phyloP scores from a whole-genome alignment of 768 basidiomycete species.

The Tulasnella sp. region DNA sequence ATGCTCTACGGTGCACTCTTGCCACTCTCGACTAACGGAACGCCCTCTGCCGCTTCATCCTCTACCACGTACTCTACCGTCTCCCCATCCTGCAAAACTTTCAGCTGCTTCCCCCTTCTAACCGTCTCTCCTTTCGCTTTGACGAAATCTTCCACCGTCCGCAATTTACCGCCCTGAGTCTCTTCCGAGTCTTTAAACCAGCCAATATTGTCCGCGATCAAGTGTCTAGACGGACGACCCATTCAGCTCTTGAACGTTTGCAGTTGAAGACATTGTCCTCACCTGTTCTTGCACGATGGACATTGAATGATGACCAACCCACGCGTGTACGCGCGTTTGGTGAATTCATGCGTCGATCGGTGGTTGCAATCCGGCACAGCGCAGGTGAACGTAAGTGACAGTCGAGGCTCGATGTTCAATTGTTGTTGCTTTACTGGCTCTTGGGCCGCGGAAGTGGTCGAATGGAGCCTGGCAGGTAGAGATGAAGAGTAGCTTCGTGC shows the following conservation, averaged over 20 bases:
- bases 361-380: conserved; percentile 63
- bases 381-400: conserved; percentile 81
- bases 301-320: conserved; percentile 91
- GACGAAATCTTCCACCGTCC: conserved; percentile 78
- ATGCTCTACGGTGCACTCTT: not conserved
- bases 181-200: conserved; percentile 74
- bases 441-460: not conserved
- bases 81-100: not conserved
- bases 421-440: not conserved
- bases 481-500: not conserved
- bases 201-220: conserved; percentile 83
- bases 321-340: conserved; percentile 71
- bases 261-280: conserved; percentile 70
- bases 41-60: not conserved
- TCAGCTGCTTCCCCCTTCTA: not conserved
- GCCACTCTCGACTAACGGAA: not conserved
- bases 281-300: conserved; percentile 84
- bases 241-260: conserved; percentile 38
- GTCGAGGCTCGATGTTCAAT: conserved; percentile 53
- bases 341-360: conserved; percentile 83
- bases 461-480: not conserved
- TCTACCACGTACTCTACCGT: conserved; percentile 6
- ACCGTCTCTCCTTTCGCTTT: conserved; percentile 72
- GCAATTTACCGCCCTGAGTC: conserved; percentile 61
- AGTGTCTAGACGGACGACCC: conserved; percentile 45